Conservation (phyloP, 176 grass and related monocot genomes). For the Triticum aestivum region DNA sequence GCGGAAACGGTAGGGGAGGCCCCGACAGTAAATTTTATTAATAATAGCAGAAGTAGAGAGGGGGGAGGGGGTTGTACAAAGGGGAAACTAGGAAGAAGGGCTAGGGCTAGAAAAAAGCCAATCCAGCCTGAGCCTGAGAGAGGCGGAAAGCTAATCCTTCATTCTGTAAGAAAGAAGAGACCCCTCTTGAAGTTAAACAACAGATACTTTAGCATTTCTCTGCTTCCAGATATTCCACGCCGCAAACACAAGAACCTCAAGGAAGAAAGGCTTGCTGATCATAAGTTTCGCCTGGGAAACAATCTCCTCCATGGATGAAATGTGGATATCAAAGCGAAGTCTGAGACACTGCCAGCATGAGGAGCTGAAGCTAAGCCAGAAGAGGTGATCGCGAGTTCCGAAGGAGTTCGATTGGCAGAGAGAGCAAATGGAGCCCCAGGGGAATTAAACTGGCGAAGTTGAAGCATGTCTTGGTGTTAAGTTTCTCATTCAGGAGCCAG, state of each 20-base stretch:
- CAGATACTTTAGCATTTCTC: not conserved
- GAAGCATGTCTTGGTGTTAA: no score
- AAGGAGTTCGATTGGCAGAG: not conserved
- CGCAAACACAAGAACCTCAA: not conserved
- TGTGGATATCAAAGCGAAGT: not conserved
- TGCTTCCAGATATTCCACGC: not conserved
- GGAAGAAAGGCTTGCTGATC: not conserved
- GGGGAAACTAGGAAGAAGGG: no score
- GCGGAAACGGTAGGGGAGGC: no score
- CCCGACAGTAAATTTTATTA: not conserved
- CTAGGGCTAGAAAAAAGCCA: no score
- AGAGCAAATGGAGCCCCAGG: not conserved
- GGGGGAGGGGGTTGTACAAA: no score
- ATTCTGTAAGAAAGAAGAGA: no score
- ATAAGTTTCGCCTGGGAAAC: not conserved
- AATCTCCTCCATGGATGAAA: not conserved
- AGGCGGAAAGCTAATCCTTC: no score
- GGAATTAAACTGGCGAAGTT: not conserved
- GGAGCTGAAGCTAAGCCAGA: not conserved
- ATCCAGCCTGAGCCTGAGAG: no score
- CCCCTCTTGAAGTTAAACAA: no score
- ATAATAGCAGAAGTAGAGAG: not conserved
- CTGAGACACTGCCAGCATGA: not conserved
- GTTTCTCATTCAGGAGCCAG: no score
- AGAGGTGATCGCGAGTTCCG: not conserved